Evolutionary conservation across 2,329 filamentous ascomycete genomes (phyloP), one percentile per base, ranked within the genome.

Genomic region (Exutisphaerella laricina): DNA sequence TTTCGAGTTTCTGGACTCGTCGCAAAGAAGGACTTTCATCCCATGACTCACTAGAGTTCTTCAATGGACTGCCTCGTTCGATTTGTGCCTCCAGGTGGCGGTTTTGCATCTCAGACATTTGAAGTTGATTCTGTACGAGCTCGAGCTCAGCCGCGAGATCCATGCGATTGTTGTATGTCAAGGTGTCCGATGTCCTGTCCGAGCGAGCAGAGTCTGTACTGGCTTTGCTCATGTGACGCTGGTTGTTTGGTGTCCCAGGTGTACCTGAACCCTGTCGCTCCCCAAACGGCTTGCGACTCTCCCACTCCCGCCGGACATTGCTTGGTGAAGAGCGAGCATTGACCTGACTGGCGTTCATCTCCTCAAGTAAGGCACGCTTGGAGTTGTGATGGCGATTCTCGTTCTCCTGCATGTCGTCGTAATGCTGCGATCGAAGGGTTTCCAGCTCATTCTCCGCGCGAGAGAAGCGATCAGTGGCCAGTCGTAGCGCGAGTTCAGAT

Each of bases 101-200:
- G 66, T 95, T 96, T 57, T 94, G 86, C 87, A 97, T 95, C 65
- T 96, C 85, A 4, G 85, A 82, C 63, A 97, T 79, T 60, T 97
- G 90, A 39, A 97, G 77, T 62, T 95, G 88, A 62, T 94, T 96
- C 62, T 96, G 90, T 18, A 95, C 75, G 64, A 94, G 82, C 62
- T 97, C 90, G 9, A 96, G 74, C 58, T 97, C 89, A 3, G 87
- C 79, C 58, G 89, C 92, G 46, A 94, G 72, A 61, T 97, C 90
- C 82, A 94, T 90, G 28, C 84, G 82, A 59, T 84, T 88, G 68
- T 92, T 90, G 67, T 87, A 87, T 53, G 82, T 83, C 30, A 88
- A 71, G 12, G 88, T 85, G 62, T 96, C 90, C 17, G 84, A 79
- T 1, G 88, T 95, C 43, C 81, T 78, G 61, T 97, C 90, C 2